Conservation (phyloP, 1,139 yeast genomes). For the Scheffersomyces illinoinensis region DNA sequence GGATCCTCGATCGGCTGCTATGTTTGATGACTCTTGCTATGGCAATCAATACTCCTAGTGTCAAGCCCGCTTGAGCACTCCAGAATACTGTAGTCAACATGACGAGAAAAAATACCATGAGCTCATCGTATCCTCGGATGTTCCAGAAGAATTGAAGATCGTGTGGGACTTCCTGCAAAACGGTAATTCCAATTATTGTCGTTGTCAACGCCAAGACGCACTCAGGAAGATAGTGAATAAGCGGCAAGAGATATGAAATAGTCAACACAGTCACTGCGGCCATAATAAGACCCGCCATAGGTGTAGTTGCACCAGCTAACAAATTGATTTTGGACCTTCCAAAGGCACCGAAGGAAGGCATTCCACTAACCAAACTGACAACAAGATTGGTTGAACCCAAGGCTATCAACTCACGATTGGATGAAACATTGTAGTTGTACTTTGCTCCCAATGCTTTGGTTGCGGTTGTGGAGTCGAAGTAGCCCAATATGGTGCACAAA, state of each 20-base stretch:
- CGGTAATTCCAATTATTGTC: conserved; percentile 38
- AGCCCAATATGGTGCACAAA: conserved; percentile 33
- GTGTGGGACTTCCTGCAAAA: conserved; percentile 33
- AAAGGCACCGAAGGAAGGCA: conserved; percentile 38
- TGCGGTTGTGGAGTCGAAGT: conserved; percentile 36
- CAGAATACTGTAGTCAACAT: conserved; percentile 29
- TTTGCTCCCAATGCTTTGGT: conserved; percentile 32
- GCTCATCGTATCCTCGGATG: conserved; percentile 33
- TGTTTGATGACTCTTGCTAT: conserved; percentile 28
- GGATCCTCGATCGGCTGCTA: conserved; percentile 32
- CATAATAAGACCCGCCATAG: conserved; percentile 33
- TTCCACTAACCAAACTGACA: conserved; percentile 29
- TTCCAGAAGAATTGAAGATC: conserved; percentile 31
- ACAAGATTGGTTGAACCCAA: conserved; percentile 31
- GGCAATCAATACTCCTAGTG: conserved; percentile 29
- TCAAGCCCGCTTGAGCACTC: conserved; percentile 36
- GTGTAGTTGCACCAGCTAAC: conserved; percentile 35
- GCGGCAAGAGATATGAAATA: conserved; percentile 25
- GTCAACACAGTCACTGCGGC: conserved; percentile 23
- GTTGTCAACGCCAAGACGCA: conserved; percentile 37
- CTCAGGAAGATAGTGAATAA: conserved; percentile 29
- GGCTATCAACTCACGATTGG: conserved; percentile 36
- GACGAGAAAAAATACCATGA: conserved; percentile 23
- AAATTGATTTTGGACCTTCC: conserved; percentile 39
- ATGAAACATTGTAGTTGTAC: conserved; percentile 31